Evolutionary conservation across 768 basidiomycete genomes (phyloP), one percentile per base, ranked within the genome.

Genomic region (Lactifluus volemus): DNA sequence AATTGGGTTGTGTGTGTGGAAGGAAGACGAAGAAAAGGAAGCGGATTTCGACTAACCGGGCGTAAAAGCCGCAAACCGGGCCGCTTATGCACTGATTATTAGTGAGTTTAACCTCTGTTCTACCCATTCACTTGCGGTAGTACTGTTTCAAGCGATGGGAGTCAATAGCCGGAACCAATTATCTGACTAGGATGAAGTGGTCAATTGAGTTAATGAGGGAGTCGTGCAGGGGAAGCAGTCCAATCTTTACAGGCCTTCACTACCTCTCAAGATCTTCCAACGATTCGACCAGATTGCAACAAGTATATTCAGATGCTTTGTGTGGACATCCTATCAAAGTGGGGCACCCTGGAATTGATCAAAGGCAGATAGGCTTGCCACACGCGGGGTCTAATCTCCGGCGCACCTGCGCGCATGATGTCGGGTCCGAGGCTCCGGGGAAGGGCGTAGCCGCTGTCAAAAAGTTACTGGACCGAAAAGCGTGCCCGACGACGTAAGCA

Each of bases 311-410:
- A 12, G 17, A 29, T 54, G 53, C 30, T 32, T 30, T 30, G 42
- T 32, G 29, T 14, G 4, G 45, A 3, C 8, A 25, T 47, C 5
- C 21, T 47, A 21, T 42, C 41, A 17, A 15, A 8, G 19, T 47
- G 21, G 25, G 45, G 42, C n/a, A 15, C 42, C 19, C 32, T 45
- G 44, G 1, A 47, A 36, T 36, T 47, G 54, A 47, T 55, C 14
- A 36, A 45, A 29, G 25, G 34, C 12, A 61, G 50, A 56, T 47
- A 49, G 19, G 44, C 55, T 61, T 36, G 50, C 39, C 60, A 57
- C 60, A 57, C 50, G 60, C 55, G 60, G 50, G 38, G 29, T 14
- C 15, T 48, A 56, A 56, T 61, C 49, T 61, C 60, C 60, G 55
- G 49, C 36, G 50, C 44, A 25, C 25, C 25, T 25, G 25, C 19